phyloP scores from a whole-genome alignment of 2,329 filamentous ascomycete species.

The Microsporum audouinii region DNA sequence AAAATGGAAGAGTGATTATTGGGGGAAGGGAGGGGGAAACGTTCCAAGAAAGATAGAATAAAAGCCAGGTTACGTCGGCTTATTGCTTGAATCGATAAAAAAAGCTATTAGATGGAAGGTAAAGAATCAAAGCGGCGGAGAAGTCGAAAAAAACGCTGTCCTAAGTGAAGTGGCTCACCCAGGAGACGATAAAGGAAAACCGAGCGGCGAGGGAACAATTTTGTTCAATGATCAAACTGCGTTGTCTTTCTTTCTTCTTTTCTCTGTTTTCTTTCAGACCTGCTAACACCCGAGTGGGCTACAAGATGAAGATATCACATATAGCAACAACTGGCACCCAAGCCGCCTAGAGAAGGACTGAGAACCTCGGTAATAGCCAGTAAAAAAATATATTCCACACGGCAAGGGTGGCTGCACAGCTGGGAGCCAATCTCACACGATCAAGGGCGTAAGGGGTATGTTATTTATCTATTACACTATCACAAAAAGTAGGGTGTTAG shows the following conservation, averaged over 20 bases:
- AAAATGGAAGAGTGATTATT: background rate
- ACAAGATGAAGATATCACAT: constrained; percentile 6
- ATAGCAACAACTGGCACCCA: background rate
- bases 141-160: background rate
- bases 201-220: constrained; percentile 1
- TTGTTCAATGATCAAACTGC: constrained; percentile 2
- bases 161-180: background rate
- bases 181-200: background rate
- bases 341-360: constrained; percentile 1
- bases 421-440: background rate
- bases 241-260: constrained; percentile 1
- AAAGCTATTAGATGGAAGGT: background rate
- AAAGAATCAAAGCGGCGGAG: background rate
- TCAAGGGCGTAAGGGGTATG: background rate
- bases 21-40: background rate
- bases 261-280: background rate
- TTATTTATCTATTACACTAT: background rate
- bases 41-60: background rate
- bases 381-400: background rate
- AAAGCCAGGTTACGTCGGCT: background rate
- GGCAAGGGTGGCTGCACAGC: background rate
- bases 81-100: constrained; percentile 1
- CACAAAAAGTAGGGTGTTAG: background rate
- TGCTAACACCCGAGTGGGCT: constrained; percentile 3
- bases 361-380: background rate